These are phyloP conservation scores for Hygrocybe punicea DNA, from an alignment of 768 basidiomycete genomes.

Conservation along the genomic window DNA sequence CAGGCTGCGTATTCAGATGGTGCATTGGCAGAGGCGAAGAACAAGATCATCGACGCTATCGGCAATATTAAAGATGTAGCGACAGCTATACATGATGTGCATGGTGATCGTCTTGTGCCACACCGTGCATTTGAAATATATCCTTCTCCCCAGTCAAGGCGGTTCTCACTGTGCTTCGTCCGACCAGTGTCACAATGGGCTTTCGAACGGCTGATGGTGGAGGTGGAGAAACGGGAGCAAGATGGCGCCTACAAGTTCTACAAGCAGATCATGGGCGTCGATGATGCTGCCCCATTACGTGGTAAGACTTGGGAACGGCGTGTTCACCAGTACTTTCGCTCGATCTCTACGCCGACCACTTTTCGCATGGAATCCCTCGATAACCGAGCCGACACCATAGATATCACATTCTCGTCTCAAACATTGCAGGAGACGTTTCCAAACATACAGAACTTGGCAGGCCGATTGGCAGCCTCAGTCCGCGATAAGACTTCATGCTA, in stretches of 20 bases:
- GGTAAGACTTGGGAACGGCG: conserved; percentile 1
- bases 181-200: conserved; percentile 3
- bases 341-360: neutral
- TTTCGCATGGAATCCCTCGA: conserved; percentile 1
- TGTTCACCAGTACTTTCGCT: conserved; percentile 1
- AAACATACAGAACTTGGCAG: neutral
- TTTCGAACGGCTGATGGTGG: neutral
- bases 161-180: neutral
- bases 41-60: conserved; percentile 1
- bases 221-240: neutral
- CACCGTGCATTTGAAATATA: conserved; percentile 4
- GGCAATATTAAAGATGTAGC: neutral
- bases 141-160: neutral
- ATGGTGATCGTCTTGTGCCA: too few relatives aligned
- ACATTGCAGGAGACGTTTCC: neutral
- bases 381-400: conserved; percentile 1
- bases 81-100: conserved; percentile 19
- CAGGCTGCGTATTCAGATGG: neutral
- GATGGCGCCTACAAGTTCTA: conserved; percentile 6
- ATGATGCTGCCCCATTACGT: neutral
- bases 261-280: neutral
- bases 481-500: conserved; percentile 3
- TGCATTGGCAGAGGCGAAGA: neutral
- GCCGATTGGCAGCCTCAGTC: conserved; percentile 5
- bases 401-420: conserved; percentile 8